Base-by-base conservation (phyloP, 768 basidiomycete species). In the Boletus edulis region DNA sequence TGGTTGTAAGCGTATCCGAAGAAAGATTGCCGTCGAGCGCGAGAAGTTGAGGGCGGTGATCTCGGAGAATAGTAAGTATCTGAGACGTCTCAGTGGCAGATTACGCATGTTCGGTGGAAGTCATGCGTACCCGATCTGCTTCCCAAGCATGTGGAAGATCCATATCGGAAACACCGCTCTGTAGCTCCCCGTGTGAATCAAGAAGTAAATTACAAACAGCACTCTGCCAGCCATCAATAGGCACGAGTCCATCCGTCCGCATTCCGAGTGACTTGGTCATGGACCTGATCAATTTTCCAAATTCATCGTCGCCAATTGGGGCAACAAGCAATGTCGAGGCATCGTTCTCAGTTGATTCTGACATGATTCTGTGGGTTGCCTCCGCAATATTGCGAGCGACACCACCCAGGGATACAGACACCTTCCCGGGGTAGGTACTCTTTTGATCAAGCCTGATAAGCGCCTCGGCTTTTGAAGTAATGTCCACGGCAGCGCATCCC, bases 341-440 rank as follows among this genome's bases (percentile, higher is more conserved):
- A 17, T 63, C 52, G 13, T 52, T 55, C 18, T 63, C 60, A 10
- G 72, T 61, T 8, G 71, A 69, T 38, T 46, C 57, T 41, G 73
- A 64, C 56, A 85, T 66, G 6, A 87, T 69, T 29, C 90, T 83
- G 67, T 91, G 85, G 7, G 93, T 81, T 1, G 94, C 91, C 69
- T 98, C 94, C 3, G 95, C 90, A 41, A 99, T 83, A 67, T 99
- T 99, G n/a, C 95, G 85, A 1, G 83, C 94, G 14, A 99, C 96
- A 29, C 96, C 96, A 2, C 96, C 96, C 6, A 91, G 74, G 0
- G 87, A 80, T 38, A 95, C 56, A 15, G 76, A 73, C 24, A 98
- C 83, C 13, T 68, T 75, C 11, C 97, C 97, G 0, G 94, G 93
- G 12, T 80, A 80, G 0, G 95, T 98, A 0, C 93, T 89, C 52